Evolutionary conservation across 768 basidiomycete species (phyloP).

Genomic region (Hemileccinum impolitum): DNA sequence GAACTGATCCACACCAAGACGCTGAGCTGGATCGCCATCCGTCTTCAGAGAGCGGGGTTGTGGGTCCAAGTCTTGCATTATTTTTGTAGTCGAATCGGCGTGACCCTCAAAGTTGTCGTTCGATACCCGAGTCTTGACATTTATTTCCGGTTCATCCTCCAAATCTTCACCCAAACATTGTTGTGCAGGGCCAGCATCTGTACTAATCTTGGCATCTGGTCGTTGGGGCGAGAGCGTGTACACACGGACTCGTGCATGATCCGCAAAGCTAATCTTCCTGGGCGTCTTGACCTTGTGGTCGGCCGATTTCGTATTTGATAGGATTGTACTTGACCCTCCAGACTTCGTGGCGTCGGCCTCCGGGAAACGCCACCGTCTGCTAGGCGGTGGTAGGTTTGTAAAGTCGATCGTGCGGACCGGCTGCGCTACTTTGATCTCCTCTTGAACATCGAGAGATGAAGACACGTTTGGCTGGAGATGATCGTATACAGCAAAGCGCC

Average conservation of each 20-base stretch:
- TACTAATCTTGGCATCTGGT: neutral
- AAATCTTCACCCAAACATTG: neutral
- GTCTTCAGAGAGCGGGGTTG: neutral
- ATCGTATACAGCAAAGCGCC: neutral
- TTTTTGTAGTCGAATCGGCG: neutral
- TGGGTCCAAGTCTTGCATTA: neutral
- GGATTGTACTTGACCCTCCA: neutral
- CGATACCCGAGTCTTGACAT: neutral
- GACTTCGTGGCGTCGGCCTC: neutral
- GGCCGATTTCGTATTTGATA: constrained; percentile 7
- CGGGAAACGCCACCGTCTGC: constrained; percentile 13
- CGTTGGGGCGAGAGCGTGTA: constrained; percentile 14
- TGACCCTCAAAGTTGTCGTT: neutral
- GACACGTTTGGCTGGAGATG: neutral
- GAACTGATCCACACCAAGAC: neutral
- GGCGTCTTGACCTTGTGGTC: constrained; percentile 18
- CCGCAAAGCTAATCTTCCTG: constrained; percentile 26
- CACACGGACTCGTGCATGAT: constrained; percentile 21
- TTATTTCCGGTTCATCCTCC: neutral
- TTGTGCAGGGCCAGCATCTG: neutral
- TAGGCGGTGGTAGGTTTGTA: constrained; percentile 16
- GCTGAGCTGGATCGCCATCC: neutral
- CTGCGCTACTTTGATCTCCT: neutral
- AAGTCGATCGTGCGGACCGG: constrained; percentile 28
- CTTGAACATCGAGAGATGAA: neutral